phyloP scores from a whole-genome alignment of 2,329 filamentous ascomycete genomes.

The Pseudocercospora eumusae region DNA sequence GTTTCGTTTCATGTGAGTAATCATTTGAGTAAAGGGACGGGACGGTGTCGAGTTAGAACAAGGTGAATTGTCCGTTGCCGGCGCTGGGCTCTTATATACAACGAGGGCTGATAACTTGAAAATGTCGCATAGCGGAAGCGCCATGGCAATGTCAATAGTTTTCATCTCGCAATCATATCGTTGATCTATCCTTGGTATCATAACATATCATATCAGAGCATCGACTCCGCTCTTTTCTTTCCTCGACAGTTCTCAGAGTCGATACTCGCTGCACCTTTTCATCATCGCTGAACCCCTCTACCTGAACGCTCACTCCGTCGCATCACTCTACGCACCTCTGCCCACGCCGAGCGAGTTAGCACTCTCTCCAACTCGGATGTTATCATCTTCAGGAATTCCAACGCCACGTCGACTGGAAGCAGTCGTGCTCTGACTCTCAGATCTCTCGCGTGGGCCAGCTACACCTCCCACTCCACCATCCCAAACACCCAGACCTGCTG shows the following conservation, averaged over 20 bases:
- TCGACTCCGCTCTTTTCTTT: not conserved
- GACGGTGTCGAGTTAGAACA: too few relatives aligned
- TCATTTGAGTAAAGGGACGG: slow-evolving; percentile 32
- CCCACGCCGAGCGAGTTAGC: slow-evolving; percentile 32
- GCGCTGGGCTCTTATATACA: slow-evolving; percentile 5
- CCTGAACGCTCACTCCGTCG: not conserved
- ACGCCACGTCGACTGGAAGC: slow-evolving; percentile 36
- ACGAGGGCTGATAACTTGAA: too few relatives aligned
- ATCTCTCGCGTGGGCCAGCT: slow-evolving; percentile 40
- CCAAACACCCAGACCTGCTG: slow-evolving; percentile 34
- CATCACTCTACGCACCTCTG: not conserved
- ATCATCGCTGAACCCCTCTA: not conserved
- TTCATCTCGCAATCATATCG: not conserved
- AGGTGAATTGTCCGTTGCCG: slow-evolving; percentile 26
- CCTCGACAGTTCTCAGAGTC: not conserved
- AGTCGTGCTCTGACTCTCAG: slow-evolving; percentile 43
- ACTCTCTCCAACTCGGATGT: slow-evolving; percentile 41
- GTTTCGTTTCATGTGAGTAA: slow-evolving; percentile 32
- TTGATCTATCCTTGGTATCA: not conserved
- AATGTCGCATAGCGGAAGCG: too few relatives aligned
- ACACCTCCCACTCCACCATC: slow-evolving; percentile 39
- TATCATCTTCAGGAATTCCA: slow-evolving; percentile 35
- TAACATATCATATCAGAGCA: not conserved
- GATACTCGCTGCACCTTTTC: not conserved
- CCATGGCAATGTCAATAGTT: too few relatives aligned